Base-by-base conservation (phyloP, 1,284 basidiomycete genomes). In the Coniferiporia weirii region DNA sequence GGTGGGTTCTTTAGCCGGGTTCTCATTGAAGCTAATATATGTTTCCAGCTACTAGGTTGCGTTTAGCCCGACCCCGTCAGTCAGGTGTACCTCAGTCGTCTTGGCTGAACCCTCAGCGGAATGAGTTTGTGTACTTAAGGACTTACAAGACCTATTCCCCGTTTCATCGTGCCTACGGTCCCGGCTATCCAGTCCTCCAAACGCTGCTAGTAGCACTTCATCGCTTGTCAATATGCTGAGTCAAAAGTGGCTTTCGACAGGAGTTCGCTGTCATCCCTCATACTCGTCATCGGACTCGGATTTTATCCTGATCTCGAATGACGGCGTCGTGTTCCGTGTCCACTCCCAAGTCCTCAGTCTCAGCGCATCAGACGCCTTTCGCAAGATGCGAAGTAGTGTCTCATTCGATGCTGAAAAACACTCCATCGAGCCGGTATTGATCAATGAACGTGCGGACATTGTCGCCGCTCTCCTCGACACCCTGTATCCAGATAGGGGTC, bases 361-460 rank as follows among this genome's bases (percentile, higher is more conserved):
- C 5, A 7, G 44, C 44, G 71, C 75, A 4, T 78, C 76, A 1
- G 73, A 71, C 1, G 67, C 79, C 32, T 79, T 79, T 67, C 63
- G 69, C 50, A 74, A 73, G 1, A 75, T 81, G 72, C 74, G 79
- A 59, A 50, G 13, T 27, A 40, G 27, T 49, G 53, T 40, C 9
- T 3, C 15, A 9, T 12, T 1, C 15, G 56, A 52, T 45, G 19
- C 20, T 6, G 27, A 17, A 4, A 48, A 57, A 36, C 9, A 15
- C 8, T 7, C 3, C 38, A 13, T 8, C 5, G 49, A 49, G 5
- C 49, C 48, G n/a, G 43, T 57, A 4, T 49, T 20, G 9, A 52
- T 57, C 49, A 49, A 57, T 20, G 56, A 57, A 36, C 9, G 17
- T n/a, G n/a, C 32, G 22, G 17, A 51, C 8, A n/a, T 57, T 15